Base-by-base conservation (phyloP, 768 basidiomycete genomes). In the Dendrothele bispora region DNA sequence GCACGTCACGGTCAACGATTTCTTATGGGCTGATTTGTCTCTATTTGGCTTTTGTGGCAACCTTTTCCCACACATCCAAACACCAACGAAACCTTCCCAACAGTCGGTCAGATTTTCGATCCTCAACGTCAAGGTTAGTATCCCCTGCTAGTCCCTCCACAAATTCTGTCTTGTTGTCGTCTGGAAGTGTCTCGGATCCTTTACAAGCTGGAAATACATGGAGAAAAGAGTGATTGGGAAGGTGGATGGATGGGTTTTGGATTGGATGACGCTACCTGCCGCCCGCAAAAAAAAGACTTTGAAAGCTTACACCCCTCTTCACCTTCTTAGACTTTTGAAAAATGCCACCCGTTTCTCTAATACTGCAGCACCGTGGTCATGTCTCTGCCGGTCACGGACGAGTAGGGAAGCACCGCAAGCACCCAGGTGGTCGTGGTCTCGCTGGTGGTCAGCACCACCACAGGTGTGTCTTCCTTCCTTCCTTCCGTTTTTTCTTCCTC, bases 381-480 rank as follows among this genome's bases (percentile, higher is more conserved):
- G 95, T 99, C 62, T 99, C 95, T 59, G 94, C 95, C 68, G 97
- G 97, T 78, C 88, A 98, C 74, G 97, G 97, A 71, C 95, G 97
- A 89, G 91, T 99, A 66, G 97, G 97, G 61, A 98, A 98, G 84
- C 97, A 99, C 84, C 90, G 97, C 72, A 98, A 98, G 75, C 95
- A 98, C 69, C 97, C 97, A 48, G 97, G 97, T 78, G 97, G 97
- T 91, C 92, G 97, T 74, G 97, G 97, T 97, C 90, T 98, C 66
- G 92, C 93, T 77, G 97, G 97, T 92, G 97, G 97, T 84, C 80
- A 85, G 75, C 95, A 98, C 77, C 97, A 99, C 81, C 97, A 99
- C 86, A 78, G 90, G 90, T 91, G 65, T 62, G 88, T 77, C 38
- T 37, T 18, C 34, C n/a, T n/a, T n/a, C n/a, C n/a, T n/a, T n/a